Evolutionary conservation across 2,329 filamentous ascomycete species (phyloP), one percentile per base, ranked within the genome.

Genomic region (Biscogniauxia sp.): DNA sequence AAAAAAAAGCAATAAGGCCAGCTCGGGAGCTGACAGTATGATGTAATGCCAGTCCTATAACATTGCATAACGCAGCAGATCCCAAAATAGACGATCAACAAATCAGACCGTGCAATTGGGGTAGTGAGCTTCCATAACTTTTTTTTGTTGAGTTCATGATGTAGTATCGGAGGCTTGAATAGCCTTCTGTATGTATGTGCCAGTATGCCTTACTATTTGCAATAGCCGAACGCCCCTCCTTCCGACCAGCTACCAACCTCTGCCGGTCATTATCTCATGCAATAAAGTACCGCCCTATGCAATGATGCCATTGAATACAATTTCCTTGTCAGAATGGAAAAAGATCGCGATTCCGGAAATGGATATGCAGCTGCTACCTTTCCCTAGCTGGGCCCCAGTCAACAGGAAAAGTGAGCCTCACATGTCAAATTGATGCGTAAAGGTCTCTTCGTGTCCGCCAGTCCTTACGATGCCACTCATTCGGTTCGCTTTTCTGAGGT

Each of bases 401-500:
- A 32, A 53, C 50, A 45, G 59, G 50, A 62, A 60, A 50, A 61
- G 60, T 54, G 55, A 61, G 62, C 65, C 67, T 82, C 79, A 88
- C 75, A 86, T 80, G 72, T 90, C 69, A 74, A 90, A 89, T 60
- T 87, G 82, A 54, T 82, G 80, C 7, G 37, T 17, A 60, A 90
- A 85, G 79, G 86, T 80, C 70, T 88, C 85, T 61, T 89, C 87
- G 66, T 85, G 79, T 60, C 78, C 79, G 57, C 78, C 78, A 53
- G 82, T 84, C 71, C 81, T 84, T 55, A 85, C 79, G 64, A 88
- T 82, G 52, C 86, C 86, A 70, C 85, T 88, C 86, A 88, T 88
- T 56, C 85, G 80, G 69, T 86, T 86, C 50, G 76, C 73, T 68
- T 78, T 82, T 64, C 78, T 78, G 53, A 76, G 76, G 65, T 84